A percentile compares a stretch with the other conserved stretches of the same genome.
phyloP scores from a whole-genome alignment of 331 rosid genomes.

The Ulmus americana region DNA sequence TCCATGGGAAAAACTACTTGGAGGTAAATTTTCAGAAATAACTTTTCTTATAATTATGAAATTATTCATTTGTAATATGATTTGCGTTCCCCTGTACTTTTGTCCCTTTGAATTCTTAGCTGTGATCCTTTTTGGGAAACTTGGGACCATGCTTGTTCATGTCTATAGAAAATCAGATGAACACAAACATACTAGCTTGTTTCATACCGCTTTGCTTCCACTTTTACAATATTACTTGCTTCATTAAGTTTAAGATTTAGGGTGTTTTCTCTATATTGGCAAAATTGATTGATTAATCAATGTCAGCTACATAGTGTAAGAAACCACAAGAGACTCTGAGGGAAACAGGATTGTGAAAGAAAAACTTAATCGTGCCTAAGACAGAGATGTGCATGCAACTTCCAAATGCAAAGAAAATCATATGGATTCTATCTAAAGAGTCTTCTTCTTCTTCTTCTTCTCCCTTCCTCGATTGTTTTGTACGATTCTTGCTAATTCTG shows the following conservation, averaged over 20 bases:
- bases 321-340: background rate
- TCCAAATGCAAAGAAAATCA: background rate
- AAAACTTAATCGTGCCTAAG: background rate
- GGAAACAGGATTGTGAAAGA: background rate
- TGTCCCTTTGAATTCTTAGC: background rate
- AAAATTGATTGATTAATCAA: background rate
- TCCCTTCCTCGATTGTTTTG: no score
- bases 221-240: background rate
- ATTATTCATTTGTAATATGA: background rate
- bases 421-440: background rate
- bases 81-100: background rate
- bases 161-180: no score
- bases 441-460: background rate
- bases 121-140: no score
- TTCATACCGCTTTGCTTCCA: background rate
- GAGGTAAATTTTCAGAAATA: conserved; percentile 23
- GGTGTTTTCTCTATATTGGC: background rate
- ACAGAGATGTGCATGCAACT: conserved; percentile 8
- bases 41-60: background rate
- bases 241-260: background rate
- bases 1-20: conserved; percentile 35
- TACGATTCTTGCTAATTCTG: conserved; percentile 1
- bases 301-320: background rate
- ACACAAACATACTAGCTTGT: no score
- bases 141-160: no score